A percentile compares a stretch with the other conserved stretches of the same genome.
phyloP scores from a whole-genome alignment of 495 filamentous ascomycete genomes.

The Bombardia bombarda region DNA sequence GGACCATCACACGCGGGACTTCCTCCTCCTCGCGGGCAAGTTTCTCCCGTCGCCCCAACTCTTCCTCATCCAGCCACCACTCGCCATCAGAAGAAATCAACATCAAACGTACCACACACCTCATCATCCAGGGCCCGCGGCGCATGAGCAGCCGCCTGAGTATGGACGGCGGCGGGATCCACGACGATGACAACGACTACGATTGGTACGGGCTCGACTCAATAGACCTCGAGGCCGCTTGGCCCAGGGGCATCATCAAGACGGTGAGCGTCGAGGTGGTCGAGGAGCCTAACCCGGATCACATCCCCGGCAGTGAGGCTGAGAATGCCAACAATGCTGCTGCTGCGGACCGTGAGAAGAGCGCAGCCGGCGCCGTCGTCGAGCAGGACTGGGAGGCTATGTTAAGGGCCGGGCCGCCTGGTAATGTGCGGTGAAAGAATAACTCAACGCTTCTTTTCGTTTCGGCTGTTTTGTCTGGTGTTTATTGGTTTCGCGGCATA shows the following conservation, averaged over 20 bases:
- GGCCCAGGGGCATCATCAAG: constrained; percentile 31
- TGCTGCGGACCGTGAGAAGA: constrained; percentile 2
- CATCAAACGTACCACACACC: constrained; percentile 12
- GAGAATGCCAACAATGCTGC: not conserved
- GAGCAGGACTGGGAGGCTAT: constrained; percentile 23
- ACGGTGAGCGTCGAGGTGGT: constrained; percentile 31
- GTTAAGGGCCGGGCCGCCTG: constrained; percentile 16
- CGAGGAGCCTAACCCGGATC: constrained; percentile 24
- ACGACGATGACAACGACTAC: constrained; percentile 7
- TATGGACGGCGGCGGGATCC: constrained; percentile 1
- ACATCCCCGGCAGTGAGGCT: constrained; percentile 1
- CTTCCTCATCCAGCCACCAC: constrained; percentile 8
- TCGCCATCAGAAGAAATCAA: constrained; percentile 13
- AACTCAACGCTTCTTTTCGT: too few relatives aligned
- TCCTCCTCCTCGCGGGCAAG: constrained; percentile 8
- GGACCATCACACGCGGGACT: constrained; percentile 5
- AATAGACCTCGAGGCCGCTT: constrained; percentile 17
- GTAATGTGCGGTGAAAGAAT: not conserved
- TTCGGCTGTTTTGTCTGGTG: too few relatives aligned
- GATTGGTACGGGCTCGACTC: constrained; percentile 2
- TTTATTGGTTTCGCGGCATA: too few relatives aligned
- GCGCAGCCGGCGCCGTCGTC: constrained; percentile 10
- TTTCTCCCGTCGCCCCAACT: not conserved
- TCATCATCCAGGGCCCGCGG: constrained; percentile 18
- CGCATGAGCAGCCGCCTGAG: constrained; percentile 5